Base-by-base conservation (phyloP, 257 asterid species). In the Nicotiana otophora region DNA sequence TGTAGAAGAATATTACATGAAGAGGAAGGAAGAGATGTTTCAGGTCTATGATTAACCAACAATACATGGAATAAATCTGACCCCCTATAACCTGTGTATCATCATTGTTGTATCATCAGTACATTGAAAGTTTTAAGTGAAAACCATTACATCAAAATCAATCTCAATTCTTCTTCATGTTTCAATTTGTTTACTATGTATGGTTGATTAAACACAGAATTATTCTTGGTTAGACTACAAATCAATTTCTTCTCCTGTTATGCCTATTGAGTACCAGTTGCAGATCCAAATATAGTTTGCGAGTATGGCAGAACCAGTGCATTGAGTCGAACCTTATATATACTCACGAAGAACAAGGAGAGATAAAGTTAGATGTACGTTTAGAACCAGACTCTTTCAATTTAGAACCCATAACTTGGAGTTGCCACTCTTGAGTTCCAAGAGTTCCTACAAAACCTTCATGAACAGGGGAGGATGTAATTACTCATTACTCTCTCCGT, bases 1-100 rank as follows among this genome's bases (percentile, higher is more conserved):
- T 16, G 64, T 82, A 57, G 57, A 77, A 58, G 72, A 36, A 67
- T 57, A n/a, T 39, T 61, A 69, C 58, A 60, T 63, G 81, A 82
- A 77, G 36, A 63, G n/a, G 72, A 83, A 77, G 78, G 33, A 42
- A 42, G 11, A 62, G 78, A 83, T 63, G 81, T 48, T 70, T 64
- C 36, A 63, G 48, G 42, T 33, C 57, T 62, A 68, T 62, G 72
- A 58, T 72, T n/a, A 82, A 51, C 80, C 58, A 39, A 55, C 57
- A 42, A 42, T 42, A 82, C 72, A 54, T 51, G 55, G 42, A 81
- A 16, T 67, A 51, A 81, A 54, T 81, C 54, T 67, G 34, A 55
- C 78, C 4, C 20, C 20, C 5, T 23, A 5, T 23, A 23, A 39
- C 78, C 14, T 72, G 77, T 69, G 46, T 36, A 33, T 8, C 51